A percentile compares a stretch with the other conserved stretches of the same genome.
Evolutionary conservation across 345 rosid species (phyloP).

Genomic region (Angophora floribunda): DNA sequence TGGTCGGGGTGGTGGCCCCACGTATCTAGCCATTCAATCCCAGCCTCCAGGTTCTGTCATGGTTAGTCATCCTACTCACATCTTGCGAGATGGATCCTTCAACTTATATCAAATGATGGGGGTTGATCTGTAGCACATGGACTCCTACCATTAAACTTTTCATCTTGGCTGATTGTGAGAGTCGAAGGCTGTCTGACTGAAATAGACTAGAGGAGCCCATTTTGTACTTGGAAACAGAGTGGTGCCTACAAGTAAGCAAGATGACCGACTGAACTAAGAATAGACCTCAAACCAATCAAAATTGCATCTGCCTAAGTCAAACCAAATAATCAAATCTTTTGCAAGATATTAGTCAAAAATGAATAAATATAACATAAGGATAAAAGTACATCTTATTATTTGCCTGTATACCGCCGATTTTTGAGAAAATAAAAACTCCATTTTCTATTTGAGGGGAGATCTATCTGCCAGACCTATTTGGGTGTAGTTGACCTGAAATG

Average conservation of each 20-base stretch:
- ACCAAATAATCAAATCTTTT: not conserved
- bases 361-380: not conserved
- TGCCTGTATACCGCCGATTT: not conserved
- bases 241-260: not conserved
- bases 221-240: not conserved
- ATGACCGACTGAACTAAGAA: not conserved
- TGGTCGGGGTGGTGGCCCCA: conserved; percentile 98
- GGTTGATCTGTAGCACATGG: not conserved
- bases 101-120: not conserved
- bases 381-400: not conserved
- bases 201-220: not conserved
- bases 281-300: not conserved
- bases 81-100: not conserved
- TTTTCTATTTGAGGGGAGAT: not conserved
- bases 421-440: not conserved
- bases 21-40: conserved; percentile 94
- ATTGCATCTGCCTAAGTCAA: not conserved
- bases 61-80: conserved; percentile 37
- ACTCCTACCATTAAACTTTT: not conserved
- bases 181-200: not conserved
- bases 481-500: not conserved
- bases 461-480: not conserved
- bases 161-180: not conserved
- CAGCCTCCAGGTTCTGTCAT: conserved; percentile 98
- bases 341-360: not conserved